Base-by-base conservation (phyloP, 2,329 filamentous ascomycete genomes). In the Botrytis tulipae region DNA sequence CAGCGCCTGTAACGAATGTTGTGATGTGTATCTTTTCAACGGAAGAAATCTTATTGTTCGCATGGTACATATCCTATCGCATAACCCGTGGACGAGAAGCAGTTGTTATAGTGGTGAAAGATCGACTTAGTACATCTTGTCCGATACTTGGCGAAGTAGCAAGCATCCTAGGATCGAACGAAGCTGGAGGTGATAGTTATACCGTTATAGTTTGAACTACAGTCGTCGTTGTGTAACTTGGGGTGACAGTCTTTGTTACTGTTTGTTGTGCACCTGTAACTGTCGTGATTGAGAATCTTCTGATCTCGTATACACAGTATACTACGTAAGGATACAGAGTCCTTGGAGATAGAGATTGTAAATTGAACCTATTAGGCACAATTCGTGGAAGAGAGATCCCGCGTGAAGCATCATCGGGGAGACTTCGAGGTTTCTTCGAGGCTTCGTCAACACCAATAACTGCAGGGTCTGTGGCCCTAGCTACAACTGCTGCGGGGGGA, bases 401-500 rank as follows among this genome's bases (percentile, higher is more conserved):
- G 18, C n/a, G 51, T 7, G n/a, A 57, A 16, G n/a, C n/a, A 32
- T 32, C 51, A 32, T 29, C n/a, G 8, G n/a, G n/a, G 14, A 18
- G 6, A 7, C 3, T 18, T 57, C 51, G 51, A 29, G 40, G 32
- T 3, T 67, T 37, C 12, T 16, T n/a, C 0, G 32, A n/a, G 44
- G n/a, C 6, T 18, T 32, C n/a, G 6, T 18, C n/a, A 18, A 29
- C 51, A 57, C n/a, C 14, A 18, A 57, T 18, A 6, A 57, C 14
- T 16, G 9, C 51, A 18, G 14, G 51, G 8, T 29, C n/a, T 29
- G 51, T 57, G 6, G 51, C 51, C n/a, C 51, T 29, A 9, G 51
- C 14, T 2, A 0, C 0, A 7, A 29, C 0, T 57, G 14, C 14
- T 29, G 7, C 14, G 18, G 14, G 3, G 3, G 0, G 6, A 18